These are phyloP conservation scores for Candida bentonensis DNA, from an alignment of 805 yeast species.

Conservation along the genomic window DNA sequence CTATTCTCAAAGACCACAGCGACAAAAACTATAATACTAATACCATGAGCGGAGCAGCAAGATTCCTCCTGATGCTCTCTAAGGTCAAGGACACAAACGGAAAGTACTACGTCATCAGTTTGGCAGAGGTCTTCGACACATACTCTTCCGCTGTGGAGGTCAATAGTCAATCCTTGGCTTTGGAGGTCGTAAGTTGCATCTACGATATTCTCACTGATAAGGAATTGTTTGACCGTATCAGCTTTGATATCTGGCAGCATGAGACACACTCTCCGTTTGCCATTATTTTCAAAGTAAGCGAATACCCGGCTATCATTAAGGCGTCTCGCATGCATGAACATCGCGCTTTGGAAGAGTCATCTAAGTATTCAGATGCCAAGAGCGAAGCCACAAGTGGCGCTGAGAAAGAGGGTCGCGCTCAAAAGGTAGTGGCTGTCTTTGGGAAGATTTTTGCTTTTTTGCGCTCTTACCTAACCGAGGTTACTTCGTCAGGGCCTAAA, in stretches of 20 bases:
- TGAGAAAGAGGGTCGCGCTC: background rate
- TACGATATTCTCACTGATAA: slow-evolving; percentile 27
- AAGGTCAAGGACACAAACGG: background rate
- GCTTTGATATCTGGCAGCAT: slow-evolving; percentile 20
- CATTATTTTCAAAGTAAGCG: slow-evolving; percentile 11
- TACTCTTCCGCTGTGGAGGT: slow-evolving; percentile 21
- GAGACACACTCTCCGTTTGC: slow-evolving; percentile 26
- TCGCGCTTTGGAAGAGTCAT: background rate
- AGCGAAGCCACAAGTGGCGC: background rate
- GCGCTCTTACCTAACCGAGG: slow-evolving; percentile 22
- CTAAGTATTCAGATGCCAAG: background rate
- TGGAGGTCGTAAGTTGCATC: slow-evolving; percentile 28
- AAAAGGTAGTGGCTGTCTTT: background rate
- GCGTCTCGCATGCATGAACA: background rate
- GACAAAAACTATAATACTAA: slow-evolving; percentile 13
- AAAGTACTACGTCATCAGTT: slow-evolving; percentile 15
- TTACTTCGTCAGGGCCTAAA: slow-evolving; percentile 28
- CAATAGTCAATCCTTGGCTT: slow-evolving; percentile 26
- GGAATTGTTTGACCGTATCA: slow-evolving; percentile 14
- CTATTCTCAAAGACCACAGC: slow-evolving; percentile 1
- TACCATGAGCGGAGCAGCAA: slow-evolving; percentile 25
- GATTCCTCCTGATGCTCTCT: slow-evolving; percentile 18
- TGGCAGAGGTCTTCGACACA: slow-evolving; percentile 23
- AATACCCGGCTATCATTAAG: background rate
- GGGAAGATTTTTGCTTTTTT: slow-evolving; percentile 19